phyloP scores from a whole-genome alignment of 2,329 filamentous ascomycete genomes.

The Colletotrichum zoysiae region DNA sequence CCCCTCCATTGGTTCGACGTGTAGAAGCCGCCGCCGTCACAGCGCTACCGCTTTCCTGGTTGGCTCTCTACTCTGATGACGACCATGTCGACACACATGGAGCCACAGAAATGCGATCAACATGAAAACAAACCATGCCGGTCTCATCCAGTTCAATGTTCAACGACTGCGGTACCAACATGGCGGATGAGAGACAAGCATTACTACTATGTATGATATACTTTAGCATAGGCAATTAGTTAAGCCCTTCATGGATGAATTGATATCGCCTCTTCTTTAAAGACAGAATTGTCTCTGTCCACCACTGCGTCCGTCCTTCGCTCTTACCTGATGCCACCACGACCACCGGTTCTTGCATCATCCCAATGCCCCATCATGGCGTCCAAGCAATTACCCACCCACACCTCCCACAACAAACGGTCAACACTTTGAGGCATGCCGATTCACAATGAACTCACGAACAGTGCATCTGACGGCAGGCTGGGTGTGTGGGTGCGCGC shows the following conservation, averaged over 20 bases:
- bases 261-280: not conserved
- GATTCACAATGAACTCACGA: conserved; percentile 9
- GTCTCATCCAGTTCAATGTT: not conserved
- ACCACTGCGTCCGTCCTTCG: not conserved
- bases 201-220: not conserved
- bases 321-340: conserved; percentile 11
- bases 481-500: not conserved
- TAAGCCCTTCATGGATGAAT: conserved; percentile 3
- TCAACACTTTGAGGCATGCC: conserved; percentile 1
- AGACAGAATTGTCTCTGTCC: conserved; percentile 5
- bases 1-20: conserved; percentile 11
- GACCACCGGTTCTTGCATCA: conserved; percentile 20
- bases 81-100: not conserved
- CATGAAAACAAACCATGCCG: not conserved
- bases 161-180: not conserved
- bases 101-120: not conserved
- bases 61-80: not conserved
- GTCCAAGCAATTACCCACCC: conserved; percentile 1
- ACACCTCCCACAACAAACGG: conserved; percentile 3
- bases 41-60: not conserved
- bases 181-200: not conserved
- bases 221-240: conserved; percentile 14
- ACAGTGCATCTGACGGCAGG: conserved; percentile 29
- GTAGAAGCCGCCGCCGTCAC: not conserved
- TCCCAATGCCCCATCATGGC: conserved; percentile 12